Conservation (phyloP, 1,139 yeast species). For the Meyerozyma guilliermondii region DNA sequence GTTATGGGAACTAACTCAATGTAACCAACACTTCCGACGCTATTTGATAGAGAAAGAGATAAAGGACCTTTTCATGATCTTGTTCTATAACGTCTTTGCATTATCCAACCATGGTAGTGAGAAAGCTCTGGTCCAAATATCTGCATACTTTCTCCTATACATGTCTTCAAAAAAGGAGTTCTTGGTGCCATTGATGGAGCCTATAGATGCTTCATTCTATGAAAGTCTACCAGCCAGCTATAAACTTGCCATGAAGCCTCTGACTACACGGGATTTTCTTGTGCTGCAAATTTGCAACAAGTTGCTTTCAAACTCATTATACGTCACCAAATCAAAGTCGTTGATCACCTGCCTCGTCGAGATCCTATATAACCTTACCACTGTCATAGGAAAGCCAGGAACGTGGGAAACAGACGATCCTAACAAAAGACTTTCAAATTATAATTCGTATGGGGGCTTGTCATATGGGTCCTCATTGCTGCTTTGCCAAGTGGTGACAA, state of each 20-base stretch:
- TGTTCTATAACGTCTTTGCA: conserved; percentile 54
- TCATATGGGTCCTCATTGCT: conserved; percentile 59
- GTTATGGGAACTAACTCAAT: conserved; percentile 73
- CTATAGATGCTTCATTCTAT: conserved; percentile 36
- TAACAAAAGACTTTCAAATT: conserved; percentile 24
- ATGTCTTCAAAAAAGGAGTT: conserved; percentile 49
- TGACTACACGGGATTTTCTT: conserved; percentile 59
- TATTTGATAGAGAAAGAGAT: conserved; percentile 42
- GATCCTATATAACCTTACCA: conserved; percentile 54
- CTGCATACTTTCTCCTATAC: conserved; percentile 56
- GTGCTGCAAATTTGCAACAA: conserved; percentile 47
- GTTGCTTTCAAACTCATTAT: conserved; percentile 10
- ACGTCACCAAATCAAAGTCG: conserved; percentile 8
- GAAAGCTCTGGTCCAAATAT: conserved; percentile 50
- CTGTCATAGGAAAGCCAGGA: conserved; percentile 22
- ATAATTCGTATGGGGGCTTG: conserved; percentile 41
- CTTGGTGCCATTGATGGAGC: conserved; percentile 30
- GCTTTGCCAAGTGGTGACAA: conserved; percentile 48
- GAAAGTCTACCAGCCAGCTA: conserved; percentile 45
- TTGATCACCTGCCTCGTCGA: conserved; percentile 49
- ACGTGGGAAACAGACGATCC: conserved; percentile 18
- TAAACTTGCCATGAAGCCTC: conserved; percentile 29
- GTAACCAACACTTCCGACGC: conserved; percentile 53
- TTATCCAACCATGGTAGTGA: conserved; percentile 26
- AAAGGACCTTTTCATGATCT: conserved; percentile 48